phyloP scores from a whole-genome alignment of 768 basidiomycete genomes.

The Dictyophora rubrovolvata region DNA sequence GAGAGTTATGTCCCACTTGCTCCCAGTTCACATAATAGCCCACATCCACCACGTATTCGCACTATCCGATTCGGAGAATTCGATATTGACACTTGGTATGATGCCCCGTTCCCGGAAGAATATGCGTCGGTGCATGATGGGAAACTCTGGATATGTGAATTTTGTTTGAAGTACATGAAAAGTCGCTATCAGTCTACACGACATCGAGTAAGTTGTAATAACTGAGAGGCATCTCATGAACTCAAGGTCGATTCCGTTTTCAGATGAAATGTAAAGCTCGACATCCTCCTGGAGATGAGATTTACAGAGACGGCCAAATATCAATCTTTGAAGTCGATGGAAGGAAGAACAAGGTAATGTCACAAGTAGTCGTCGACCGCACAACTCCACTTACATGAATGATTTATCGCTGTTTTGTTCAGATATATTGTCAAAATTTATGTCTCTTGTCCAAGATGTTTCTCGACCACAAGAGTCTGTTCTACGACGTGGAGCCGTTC shows the following conservation, averaged over 20 bases:
- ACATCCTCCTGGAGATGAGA: slow-evolving; percentile 97
- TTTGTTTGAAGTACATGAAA: slow-evolving; percentile 97
- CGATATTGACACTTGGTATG: slow-evolving; percentile 98
- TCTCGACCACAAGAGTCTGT: slow-evolving; percentile 95
- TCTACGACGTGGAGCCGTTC: slow-evolving; percentile 99
- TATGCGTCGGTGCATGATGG: slow-evolving; percentile 90
- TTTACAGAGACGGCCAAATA: slow-evolving; percentile 80
- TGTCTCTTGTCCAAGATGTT: slow-evolving; percentile 99
- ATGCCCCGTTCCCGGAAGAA: slow-evolving; percentile 97
- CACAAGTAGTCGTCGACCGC: background rate
- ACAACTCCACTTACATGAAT: background rate
- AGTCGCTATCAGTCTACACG: slow-evolving; percentile 76
- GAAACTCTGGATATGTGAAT: slow-evolving; percentile 92
- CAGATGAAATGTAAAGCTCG: slow-evolving; percentile 92
- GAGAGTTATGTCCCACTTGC: background rate
- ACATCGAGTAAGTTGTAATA: slow-evolving; percentile 58
- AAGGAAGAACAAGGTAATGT: slow-evolving; percentile 80
- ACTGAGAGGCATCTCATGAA: background rate
- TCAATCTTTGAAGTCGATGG: slow-evolving; percentile 98
- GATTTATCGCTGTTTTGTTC: slow-evolving; percentile 9
- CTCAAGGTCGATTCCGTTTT: slow-evolving; percentile 1
- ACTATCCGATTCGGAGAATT: slow-evolving; percentile 83
- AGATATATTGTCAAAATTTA: slow-evolving; percentile 99
- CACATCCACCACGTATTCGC: slow-evolving; percentile 56
- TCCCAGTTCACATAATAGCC: slow-evolving; percentile 13